phyloP scores from a whole-genome alignment of 495 filamentous ascomycete genomes.

The Amphirosellinia nigrospora region DNA sequence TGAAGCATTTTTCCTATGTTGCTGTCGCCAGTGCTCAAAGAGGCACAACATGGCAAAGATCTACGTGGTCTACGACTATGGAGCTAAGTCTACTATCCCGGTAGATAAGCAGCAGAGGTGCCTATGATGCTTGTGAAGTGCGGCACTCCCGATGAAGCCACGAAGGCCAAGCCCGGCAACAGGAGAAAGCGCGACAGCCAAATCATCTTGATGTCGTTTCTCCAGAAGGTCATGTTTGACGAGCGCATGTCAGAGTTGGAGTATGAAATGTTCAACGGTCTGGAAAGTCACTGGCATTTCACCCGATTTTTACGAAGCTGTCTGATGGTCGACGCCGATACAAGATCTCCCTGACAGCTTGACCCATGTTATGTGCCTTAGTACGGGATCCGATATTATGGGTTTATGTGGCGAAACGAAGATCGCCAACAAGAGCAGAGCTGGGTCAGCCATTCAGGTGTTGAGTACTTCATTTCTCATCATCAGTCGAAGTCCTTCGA shows the following conservation, averaged over 20 bases:
- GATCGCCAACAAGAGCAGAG: constrained; percentile 95
- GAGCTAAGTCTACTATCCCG: constrained; percentile 76
- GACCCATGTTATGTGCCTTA: constrained; percentile 99
- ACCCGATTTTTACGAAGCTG: constrained; percentile 95
- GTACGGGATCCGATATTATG: constrained; percentile 99
- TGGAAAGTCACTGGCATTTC: constrained; percentile 99
- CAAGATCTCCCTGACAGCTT: constrained; percentile 96
- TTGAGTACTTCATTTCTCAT: constrained; percentile 99
- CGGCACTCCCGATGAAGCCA: constrained; percentile 86
- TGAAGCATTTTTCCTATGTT: constrained; percentile 89
- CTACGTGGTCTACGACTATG: constrained; percentile 98
- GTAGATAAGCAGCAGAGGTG: constrained; percentile 94
- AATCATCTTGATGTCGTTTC: constrained; percentile 98
- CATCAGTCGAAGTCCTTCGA: constrained; percentile 97
- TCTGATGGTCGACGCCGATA: constrained; percentile 99
- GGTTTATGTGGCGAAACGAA: constrained; percentile 98
- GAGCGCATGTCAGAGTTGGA: constrained; percentile 99
- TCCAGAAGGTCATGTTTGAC: constrained; percentile 99
- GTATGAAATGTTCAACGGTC: constrained; percentile 99
- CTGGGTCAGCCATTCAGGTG: constrained; percentile 99
- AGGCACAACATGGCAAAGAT: constrained; percentile 99
- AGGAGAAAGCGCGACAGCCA: constrained; percentile 98
- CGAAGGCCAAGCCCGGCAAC: constrained; percentile 87
- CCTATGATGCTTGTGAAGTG: constrained; percentile 99
- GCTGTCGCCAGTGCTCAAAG: constrained; percentile 94